Base-by-base conservation (phyloP, 129 eudicot genomes). In the Sambucus nigra region DNA sequence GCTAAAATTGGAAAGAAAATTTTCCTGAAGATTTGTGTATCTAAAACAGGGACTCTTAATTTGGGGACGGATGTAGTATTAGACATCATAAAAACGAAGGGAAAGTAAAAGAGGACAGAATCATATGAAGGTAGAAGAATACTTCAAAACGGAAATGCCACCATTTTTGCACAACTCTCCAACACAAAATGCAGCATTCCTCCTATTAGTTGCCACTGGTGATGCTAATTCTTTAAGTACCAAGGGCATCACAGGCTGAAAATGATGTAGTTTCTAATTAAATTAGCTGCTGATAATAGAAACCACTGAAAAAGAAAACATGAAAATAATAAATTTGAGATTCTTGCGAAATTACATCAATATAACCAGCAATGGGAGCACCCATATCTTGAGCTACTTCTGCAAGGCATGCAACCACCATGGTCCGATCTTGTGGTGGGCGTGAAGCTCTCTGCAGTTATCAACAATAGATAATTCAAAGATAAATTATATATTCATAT, bases 371-470 rank as follows among this genome's bases (percentile, higher is more conserved):
- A 57, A 91, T 76, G 49, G 99, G 95, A 74, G 89, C 80, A 69
- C 99, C 99, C 99, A 91, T 91, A 55, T 91, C 76, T 57, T 86
- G 95, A 32, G 99, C 99, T 74, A 91, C 95, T 82, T 91, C 99
- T 29, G 99, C 99, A 38, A 91, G 94, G 65, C 84, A 79, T 64
- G 99, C 99, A 64, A 91, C 87, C 31, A 91, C 99, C 99, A 91
- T 91, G 8, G 99, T 91, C 73, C 99, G 92, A 64, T 91, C 99
- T 68, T 82, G 94, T 59, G 99, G 74, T 52, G 99, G 81, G 22
- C 91, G 89, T 67, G 99, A 91, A 64, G 80, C 80, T 82, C 74
- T 85, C 99, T 91, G 86, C 62, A 79, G 19, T 49, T 56, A 9
- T 14, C 64, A 59, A 61, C 12, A 54, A 18, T n/a, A 75, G 51